Evolutionary conservation across 2,329 filamentous ascomycete genomes (phyloP).

Genomic region (Phaeosphaeria sp.): DNA sequence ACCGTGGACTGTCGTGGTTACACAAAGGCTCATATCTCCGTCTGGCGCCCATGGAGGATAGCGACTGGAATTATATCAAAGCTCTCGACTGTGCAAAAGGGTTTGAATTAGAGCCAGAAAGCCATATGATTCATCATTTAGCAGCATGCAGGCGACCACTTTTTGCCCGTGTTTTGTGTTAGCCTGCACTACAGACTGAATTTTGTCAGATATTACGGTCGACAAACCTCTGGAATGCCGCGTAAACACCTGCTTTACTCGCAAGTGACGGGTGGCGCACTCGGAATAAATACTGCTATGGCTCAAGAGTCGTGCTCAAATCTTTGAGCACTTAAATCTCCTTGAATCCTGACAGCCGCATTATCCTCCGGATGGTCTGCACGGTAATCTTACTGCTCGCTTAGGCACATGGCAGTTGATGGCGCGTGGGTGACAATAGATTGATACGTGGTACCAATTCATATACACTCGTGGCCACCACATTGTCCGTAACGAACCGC

Average conservation of each 20-base stretch:
- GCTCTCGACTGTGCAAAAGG: background rate
- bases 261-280: too few species aligned
- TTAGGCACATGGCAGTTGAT: slow-evolving; percentile 16
- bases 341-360: slow-evolving; percentile 11
- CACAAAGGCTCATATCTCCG: slow-evolving; percentile 13
- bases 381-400: slow-evolving; percentile 1
- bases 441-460: slow-evolving; percentile 22
- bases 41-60: background rate
- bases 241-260: background rate
- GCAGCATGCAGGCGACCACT: background rate
- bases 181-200: background rate
- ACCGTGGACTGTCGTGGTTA: slow-evolving; percentile 12
- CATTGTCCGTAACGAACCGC: slow-evolving; percentile 10
- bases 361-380: slow-evolving; percentile 19
- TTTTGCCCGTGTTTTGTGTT: background rate
- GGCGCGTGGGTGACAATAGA: slow-evolving; percentile 22
- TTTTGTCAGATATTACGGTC: background rate
- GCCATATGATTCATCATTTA: background rate
- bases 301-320: background rate
- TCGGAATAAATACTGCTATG: background rate
- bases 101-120: background rate
- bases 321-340: background rate
- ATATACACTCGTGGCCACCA: slow-evolving; percentile 19
- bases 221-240: background rate
- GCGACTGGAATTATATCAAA: background rate